phyloP scores from a whole-genome alignment of 495 filamentous ascomycete species.

The Apiosordaria backusii region DNA sequence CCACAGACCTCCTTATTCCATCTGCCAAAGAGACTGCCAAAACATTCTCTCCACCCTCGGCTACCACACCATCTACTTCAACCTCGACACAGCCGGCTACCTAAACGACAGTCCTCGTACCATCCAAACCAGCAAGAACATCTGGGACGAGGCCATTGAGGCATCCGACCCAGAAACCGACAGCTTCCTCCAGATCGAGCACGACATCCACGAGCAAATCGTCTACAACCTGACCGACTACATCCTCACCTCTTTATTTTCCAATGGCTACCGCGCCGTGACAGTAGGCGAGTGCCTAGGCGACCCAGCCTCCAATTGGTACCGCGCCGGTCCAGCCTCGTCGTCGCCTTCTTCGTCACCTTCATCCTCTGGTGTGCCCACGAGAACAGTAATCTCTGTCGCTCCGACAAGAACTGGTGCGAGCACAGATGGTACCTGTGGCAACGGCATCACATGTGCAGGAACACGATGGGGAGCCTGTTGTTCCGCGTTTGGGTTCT shows the following conservation, averaged over 20 bases:
- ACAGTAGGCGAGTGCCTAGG: slow-evolving; percentile 73
- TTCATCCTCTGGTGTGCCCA: slow-evolving; percentile 5
- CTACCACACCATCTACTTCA: slow-evolving; percentile 72
- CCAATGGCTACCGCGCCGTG: slow-evolving; percentile 60
- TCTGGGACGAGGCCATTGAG: slow-evolving; percentile 58
- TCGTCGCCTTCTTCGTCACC: not conserved
- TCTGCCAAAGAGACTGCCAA: slow-evolving; percentile 60
- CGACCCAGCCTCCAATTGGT: slow-evolving; percentile 70
- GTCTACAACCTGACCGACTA: slow-evolving; percentile 74
- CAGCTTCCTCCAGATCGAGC: slow-evolving; percentile 65
- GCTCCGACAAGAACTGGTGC: slow-evolving; percentile 1
- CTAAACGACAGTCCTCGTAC: slow-evolving; percentile 54
- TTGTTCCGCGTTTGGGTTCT: slow-evolving; percentile 40
- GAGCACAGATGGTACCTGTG: slow-evolving; percentile 39
- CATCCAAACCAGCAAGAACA: slow-evolving; percentile 72
- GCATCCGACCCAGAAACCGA: slow-evolving; percentile 41
- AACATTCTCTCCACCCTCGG: slow-evolving; percentile 60
- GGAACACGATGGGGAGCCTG: slow-evolving; percentile 41
- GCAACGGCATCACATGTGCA: slow-evolving; percentile 41
- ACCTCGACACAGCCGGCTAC: slow-evolving; percentile 79
- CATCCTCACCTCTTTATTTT: slow-evolving; percentile 58
- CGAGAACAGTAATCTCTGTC: slow-evolving; percentile 11
- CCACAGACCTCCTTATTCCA: slow-evolving; percentile 65
- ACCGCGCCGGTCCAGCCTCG: slow-evolving; percentile 38
- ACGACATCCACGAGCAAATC: slow-evolving; percentile 75